Base-by-base conservation (phyloP, 2,329 filamentous ascomycete species). In the Septoria linicola region DNA sequence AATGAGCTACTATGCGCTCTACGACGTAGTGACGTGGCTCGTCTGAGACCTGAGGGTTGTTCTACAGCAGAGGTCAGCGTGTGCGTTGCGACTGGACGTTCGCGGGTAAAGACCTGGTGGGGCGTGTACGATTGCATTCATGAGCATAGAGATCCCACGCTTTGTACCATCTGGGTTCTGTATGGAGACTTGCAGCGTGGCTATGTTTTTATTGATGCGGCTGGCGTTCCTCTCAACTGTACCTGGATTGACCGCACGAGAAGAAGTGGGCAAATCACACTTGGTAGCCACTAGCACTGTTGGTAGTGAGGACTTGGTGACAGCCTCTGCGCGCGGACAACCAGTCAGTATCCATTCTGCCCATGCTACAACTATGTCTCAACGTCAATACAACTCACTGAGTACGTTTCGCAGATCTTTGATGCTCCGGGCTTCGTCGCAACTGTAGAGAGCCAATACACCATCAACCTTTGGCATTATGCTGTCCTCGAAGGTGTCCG, bases 201-300 rank as follows among this genome's bases (percentile, higher is more conserved):
- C 81, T 55, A 92, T 64, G 34, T 70, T 79, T 61, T 82, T 86
- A 13, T 85, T 79, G 53, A 85, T 80, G 60, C 70, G 66, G 57
- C 72, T 76, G 32, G 87, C 88, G 58, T 80, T 76, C 41, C 80
- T 72, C 63, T 88, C 84, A 51, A 93, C 78, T 49, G 74, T 79
- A 21, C 82, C 77, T 11, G 85, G 80, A 64, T 92, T 83, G 49
- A 95, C 77, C 66, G 89, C 80, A 64, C 87, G 84, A 53, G 82
- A 75, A 51, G 81, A 79, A 56, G 85, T 81, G 41, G 85, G 83
- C 43, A 83, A 81, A 69, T 96, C 92, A 74, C 89, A 95, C 76
- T 96, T 96, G 69, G 85, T 92, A 49, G 89, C 89, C 44, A 95
- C 88, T 35, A 96, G 80, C 56, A 92, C 79, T 46, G 86, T 87